Conservation (phyloP, 371 early-diverging fungal genomes). For the Massospora cicadina region DNA sequence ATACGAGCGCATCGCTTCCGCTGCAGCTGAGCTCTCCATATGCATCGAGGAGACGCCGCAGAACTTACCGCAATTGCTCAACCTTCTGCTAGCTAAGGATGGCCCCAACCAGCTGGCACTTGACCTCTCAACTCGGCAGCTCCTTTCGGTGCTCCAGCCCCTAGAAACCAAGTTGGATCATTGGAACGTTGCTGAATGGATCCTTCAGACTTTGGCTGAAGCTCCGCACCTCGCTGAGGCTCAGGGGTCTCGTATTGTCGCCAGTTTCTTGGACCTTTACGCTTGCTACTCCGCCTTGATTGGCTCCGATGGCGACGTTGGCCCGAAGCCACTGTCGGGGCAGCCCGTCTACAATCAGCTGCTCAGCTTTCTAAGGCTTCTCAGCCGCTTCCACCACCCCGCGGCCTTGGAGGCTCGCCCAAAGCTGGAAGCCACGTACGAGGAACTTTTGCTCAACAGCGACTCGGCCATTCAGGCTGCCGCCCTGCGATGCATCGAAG, state of each 20-base stretch:
- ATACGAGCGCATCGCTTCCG: constrained; percentile 30
- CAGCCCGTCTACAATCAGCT: constrained; percentile 28
- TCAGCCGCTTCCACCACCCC: constrained; percentile 57
- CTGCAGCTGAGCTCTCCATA: constrained; percentile 15
- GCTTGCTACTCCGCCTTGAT: constrained; percentile 25
- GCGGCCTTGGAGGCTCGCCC: constrained; percentile 25
- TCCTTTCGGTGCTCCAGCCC: constrained; percentile 19
- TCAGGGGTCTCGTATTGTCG: constrained; percentile 48
- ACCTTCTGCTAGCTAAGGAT: constrained; percentile 14
- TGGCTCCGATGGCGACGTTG: constrained; percentile 15
- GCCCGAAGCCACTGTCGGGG: constrained; percentile 21
- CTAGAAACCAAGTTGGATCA: constrained; percentile 38
- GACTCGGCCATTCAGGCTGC: constrained; percentile 57
- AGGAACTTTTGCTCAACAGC: constrained; percentile 57
- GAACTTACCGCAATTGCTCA: neutral
- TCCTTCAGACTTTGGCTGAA: constrained; percentile 46
- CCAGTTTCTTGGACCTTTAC: constrained; percentile 45
- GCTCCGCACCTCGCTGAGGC: constrained; percentile 48
- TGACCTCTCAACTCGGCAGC: neutral
- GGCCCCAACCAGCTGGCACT: constrained; percentile 11
- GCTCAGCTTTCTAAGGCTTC: constrained; percentile 43
- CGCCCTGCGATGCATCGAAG: constrained; percentile 63
- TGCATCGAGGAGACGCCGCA: constrained; percentile 4
- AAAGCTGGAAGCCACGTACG: constrained; percentile 36
- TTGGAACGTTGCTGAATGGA: constrained; percentile 49